Conservation (phyloP, 129 eudicot genomes). For the Flaveria sonorensis region DNA sequence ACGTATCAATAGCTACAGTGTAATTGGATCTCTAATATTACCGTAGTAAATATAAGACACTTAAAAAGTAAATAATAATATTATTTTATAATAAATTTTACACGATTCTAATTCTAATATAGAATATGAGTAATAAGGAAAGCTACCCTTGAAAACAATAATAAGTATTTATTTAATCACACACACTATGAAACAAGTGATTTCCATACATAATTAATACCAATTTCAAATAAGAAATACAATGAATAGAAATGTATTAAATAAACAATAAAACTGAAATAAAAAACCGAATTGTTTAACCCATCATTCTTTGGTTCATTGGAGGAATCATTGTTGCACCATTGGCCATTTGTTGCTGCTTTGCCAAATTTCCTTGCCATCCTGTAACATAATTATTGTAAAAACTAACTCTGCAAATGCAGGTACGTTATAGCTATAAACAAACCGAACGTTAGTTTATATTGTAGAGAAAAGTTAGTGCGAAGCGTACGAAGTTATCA, state of each 20-base stretch:
- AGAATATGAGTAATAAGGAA: background rate
- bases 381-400: conserved; percentile 31
- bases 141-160: background rate
- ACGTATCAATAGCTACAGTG: too few relatives aligned
- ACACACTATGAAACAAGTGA: background rate
- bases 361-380: conserved; percentile 45
- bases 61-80: too few relatives aligned
- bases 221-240: background rate
- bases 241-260: background rate
- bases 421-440: too few relatives aligned
- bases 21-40: too few relatives aligned
- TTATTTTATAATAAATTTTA: too few relatives aligned
- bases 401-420: background rate
- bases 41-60: too few relatives aligned
- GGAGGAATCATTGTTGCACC: conserved; percentile 45
- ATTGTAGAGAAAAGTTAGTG: too few relatives aligned
- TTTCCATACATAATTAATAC: background rate
- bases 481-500: too few relatives aligned
- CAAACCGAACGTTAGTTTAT: too few relatives aligned
- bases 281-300: background rate
- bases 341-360: conserved; percentile 39
- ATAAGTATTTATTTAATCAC: too few relatives aligned
- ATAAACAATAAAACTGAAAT: background rate
- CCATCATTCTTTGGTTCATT: conserved; percentile 53
- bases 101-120: too few relatives aligned